Base-by-base conservation (phyloP, 345 rosid species). In the Rhodomyrtus tomentosa region DNA sequence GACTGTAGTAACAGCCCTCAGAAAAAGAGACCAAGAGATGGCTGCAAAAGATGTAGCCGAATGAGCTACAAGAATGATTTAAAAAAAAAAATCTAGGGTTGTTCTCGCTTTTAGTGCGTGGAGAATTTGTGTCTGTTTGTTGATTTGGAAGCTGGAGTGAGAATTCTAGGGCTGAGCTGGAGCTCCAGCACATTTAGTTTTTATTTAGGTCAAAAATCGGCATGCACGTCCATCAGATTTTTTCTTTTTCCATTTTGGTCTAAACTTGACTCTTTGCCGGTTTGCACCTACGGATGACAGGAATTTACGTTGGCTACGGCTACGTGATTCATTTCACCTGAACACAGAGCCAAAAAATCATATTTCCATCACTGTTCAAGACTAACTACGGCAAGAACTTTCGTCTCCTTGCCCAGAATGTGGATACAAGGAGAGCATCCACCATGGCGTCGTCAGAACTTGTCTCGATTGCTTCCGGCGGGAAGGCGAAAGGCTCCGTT, bases 131-230 rank as follows among this genome's bases (percentile, higher is more conserved):
- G 42, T 16, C 42, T 29, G 16, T 59, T 29, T 11, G 12, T 62
- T 32, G 24, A 32, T 5, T 59, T 0, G 5, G 12, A 27, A 0
- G 73, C 40, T 0, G 0, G 2, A 59, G 73, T 12, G 36, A 58
- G 27, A 27, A 58, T 58, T 27, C 38, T 58, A 13, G 72, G 27
- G 72, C 36, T 58, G 36, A n/a, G 18, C 36, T n/a, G 32, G 68
- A 11, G 32, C 0, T 56, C 32, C 68, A 56, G 68, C 68, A 56
- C 68, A 56, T 56, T 56, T 56, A 56, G n/a, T 56, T 56, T 58
- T 36, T 58, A 58, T 13, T 7, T 58, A 58, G 13, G 6, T 50
- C 5, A 50, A 52, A 52, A 52, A 18, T 52, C 55, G 55, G 24
- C 55, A 22, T 20, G 2, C 55, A 6, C 22, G 20, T 52, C 22